These are phyloP conservation scores for Rhizopus delemar DNA, from an alignment of 371 early-diverging fungal species.

Conservation along the genomic window DNA sequence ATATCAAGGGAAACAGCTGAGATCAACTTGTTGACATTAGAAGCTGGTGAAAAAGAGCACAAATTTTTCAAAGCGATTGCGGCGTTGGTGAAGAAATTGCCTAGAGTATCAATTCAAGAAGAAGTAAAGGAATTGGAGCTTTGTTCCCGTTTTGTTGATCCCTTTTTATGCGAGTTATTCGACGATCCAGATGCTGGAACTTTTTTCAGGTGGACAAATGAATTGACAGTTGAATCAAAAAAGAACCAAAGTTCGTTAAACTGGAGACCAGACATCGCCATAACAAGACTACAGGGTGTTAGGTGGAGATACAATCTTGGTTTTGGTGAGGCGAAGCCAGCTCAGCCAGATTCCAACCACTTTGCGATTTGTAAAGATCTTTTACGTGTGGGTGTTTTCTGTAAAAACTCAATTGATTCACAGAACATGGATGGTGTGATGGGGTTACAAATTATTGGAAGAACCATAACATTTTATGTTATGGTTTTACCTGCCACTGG, in stretches of 20 bases:
- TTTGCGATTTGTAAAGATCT: conserved; percentile 25
- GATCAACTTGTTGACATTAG: conserved; percentile 8
- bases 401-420: conserved; percentile 25
- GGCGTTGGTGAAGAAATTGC: conserved; percentile 14
- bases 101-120: conserved; percentile 11
- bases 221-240: conserved; percentile 10
- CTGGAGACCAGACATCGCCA: conserved; percentile 15
- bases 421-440: conserved; percentile 21
- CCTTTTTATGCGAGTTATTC: conserved; percentile 12
- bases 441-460: conserved; percentile 23
- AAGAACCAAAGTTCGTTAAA: conserved; percentile 12
- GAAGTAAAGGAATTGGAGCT: conserved; percentile 15
- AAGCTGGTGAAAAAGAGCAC: conserved; percentile 6
- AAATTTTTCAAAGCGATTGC: conserved; percentile 14
- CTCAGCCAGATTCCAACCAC: conserved; percentile 16
- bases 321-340: conserved; percentile 30
- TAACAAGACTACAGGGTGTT: conserved; percentile 16
- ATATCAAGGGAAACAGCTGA: conserved; percentile 5
- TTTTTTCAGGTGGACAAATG: conserved; percentile 14
- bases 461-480: conserved; percentile 23
- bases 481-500: conserved; percentile 22
- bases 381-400: conserved; percentile 25
- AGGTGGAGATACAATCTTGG: conserved; percentile 20
- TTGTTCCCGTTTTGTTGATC: conserved; percentile 11
- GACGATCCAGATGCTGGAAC: conserved; percentile 9